Evolutionary conservation across 257 asterid species (phyloP).

Genomic region (Leonotis leonurus): DNA sequence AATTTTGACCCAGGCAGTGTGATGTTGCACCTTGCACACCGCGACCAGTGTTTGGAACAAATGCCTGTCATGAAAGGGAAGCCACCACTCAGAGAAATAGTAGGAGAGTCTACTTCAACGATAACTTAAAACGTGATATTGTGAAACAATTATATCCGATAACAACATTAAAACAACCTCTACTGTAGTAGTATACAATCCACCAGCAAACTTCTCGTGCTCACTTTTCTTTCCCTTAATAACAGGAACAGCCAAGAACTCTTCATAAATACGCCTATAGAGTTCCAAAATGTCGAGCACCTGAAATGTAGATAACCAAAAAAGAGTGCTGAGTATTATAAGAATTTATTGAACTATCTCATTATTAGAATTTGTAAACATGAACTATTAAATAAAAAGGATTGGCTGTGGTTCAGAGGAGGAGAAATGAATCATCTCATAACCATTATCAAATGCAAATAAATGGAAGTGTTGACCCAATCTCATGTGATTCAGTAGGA

Average conservation of each 20-base stretch:
- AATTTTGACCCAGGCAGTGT: constrained; percentile 94
- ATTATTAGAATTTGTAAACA: too few species aligned
- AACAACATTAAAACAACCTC: constrained; percentile 44
- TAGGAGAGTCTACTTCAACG: constrained; percentile 2
- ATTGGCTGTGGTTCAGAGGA: too few species aligned
- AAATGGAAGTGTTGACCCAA: too few species aligned
- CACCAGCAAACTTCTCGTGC: constrained; percentile 96
- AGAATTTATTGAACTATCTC: too few species aligned
- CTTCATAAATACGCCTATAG: constrained; percentile 85
- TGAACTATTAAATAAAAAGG: too few species aligned
- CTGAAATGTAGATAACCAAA: constrained; percentile 27
- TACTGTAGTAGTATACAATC: constrained; percentile 84
- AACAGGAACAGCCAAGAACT: constrained; percentile 83
- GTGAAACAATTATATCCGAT: constrained; percentile 8
- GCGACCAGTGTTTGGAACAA: constrained; percentile 89
- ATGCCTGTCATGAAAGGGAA: constrained; percentile 48
- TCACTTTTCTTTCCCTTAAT: constrained; percentile 85
- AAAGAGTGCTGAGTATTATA: too few species aligned
- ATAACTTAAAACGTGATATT: not conserved
- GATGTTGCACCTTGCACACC: constrained; percentile 99
- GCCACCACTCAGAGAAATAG: not conserved
- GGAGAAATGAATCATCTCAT: too few species aligned
- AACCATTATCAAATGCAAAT: too few species aligned
- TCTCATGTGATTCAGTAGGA: too few species aligned
- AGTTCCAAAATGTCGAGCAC: constrained; percentile 79